Percentiles rank a stretch among this genome's conserved stretches.
Conservation (phyloP, 768 basidiomycete species). For the Kwoniella newhampshirensis region DNA sequence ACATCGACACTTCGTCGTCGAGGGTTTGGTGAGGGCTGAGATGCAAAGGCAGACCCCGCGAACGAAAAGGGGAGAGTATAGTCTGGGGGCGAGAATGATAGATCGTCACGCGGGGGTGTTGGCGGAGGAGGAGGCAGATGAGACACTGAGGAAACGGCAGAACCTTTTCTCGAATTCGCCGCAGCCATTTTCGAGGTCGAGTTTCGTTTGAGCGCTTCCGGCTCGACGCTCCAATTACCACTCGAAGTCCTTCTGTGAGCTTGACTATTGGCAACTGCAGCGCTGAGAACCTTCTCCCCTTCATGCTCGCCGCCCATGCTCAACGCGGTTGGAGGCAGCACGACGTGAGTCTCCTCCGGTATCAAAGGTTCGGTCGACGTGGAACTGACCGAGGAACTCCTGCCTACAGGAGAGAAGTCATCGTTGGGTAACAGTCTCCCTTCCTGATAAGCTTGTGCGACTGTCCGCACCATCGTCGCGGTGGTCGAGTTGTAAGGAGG, state of each 20-base stretch:
- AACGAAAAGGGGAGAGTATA: constrained; percentile 13
- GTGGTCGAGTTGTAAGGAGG: constrained; percentile 48
- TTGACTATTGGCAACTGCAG: constrained; percentile 10
- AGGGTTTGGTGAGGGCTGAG: constrained; percentile 19
- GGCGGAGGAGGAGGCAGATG: not conserved
- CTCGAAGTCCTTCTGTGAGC: constrained; percentile 9
- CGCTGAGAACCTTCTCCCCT: constrained; percentile 36
- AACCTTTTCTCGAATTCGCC: not conserved
- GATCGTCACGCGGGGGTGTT: not conserved
- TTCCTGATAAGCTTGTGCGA: constrained; percentile 32
- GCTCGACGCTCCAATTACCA: constrained; percentile 15
- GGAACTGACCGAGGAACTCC: constrained; percentile 5
- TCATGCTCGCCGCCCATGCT: constrained; percentile 40
- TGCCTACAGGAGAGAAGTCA: not conserved
- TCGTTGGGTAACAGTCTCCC: constrained; percentile 19
- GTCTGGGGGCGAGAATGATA: constrained; percentile 7
- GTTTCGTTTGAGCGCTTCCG: constrained; percentile 1
- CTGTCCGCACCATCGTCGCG: constrained; percentile 25
- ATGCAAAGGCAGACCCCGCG: constrained; percentile 9
- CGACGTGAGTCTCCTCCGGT: constrained; percentile 16
- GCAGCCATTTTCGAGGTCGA: constrained; percentile 8
- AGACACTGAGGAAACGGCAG: not conserved
- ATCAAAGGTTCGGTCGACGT: not conserved
- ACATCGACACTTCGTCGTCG: constrained; percentile 77
- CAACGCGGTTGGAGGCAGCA: constrained; percentile 41